Evolutionary conservation across 2,329 filamentous ascomycete species (phyloP).

Genomic region (Pyricularia grisea): DNA sequence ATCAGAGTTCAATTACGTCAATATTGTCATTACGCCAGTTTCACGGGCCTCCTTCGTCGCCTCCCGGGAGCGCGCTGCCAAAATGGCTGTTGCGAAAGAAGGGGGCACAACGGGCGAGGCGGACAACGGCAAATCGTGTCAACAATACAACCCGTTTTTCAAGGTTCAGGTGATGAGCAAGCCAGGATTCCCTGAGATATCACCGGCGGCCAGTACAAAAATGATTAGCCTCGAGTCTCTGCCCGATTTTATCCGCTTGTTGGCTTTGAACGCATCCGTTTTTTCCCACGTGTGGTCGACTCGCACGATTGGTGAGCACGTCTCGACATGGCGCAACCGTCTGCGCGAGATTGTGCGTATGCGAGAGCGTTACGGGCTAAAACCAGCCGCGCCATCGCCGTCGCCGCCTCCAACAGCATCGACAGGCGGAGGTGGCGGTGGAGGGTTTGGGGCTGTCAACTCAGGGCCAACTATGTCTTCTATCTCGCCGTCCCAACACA

Average conservation of each 20-base stretch:
- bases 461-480: neutral
- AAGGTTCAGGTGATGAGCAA: slow-evolving; percentile 84
- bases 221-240: slow-evolving; percentile 77
- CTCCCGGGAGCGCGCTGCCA: slow-evolving; percentile 33
- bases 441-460: neutral
- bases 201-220: slow-evolving; percentile 80
- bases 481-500: slow-evolving; percentile 10
- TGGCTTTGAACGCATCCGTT: slow-evolving; percentile 88
- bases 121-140: neutral
- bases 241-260: slow-evolving; percentile 74
- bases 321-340: slow-evolving; percentile 83
- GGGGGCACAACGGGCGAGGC: slow-evolving; percentile 19
- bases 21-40: slow-evolving; percentile 89
- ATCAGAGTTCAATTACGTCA: slow-evolving; percentile 92
- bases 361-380: slow-evolving; percentile 55
- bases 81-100: slow-evolving; percentile 16
- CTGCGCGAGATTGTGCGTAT: slow-evolving; percentile 77
- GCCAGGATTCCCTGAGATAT: slow-evolving; percentile 83
- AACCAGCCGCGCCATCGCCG: slow-evolving; percentile 23
- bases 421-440: slow-evolving; percentile 17
- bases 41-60: slow-evolving; percentile 69
- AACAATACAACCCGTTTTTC: slow-evolving; percentile 53
- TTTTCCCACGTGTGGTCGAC: slow-evolving; percentile 87
- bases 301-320: slow-evolving; percentile 67
- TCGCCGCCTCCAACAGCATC: slow-evolving; percentile 21